Percentiles rank a stretch among this genome's conserved stretches.
Evolutionary conservation across 2,329 filamentous ascomycete genomes (phyloP).

Genomic region (Cercospora zeae-maydis): DNA sequence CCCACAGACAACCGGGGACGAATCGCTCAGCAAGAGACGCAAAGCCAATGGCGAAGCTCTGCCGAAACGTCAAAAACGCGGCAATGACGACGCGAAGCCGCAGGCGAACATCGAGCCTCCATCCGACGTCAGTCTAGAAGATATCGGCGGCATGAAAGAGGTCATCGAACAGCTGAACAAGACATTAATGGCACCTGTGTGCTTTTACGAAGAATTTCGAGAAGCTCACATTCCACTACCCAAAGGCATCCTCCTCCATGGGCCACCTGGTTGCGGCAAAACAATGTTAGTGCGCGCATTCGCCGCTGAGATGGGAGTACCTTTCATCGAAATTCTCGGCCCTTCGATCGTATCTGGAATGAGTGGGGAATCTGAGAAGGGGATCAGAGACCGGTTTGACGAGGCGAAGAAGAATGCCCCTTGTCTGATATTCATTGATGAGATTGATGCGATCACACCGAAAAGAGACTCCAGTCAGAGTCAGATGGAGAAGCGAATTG

Average conservation of each 20-base stretch:
- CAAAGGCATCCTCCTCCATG: conserved; percentile 73
- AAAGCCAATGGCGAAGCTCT: conserved; percentile 63
- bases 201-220: conserved; percentile 62
- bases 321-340: conserved; percentile 77
- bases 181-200: conserved; percentile 69
- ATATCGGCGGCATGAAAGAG: conserved; percentile 73
- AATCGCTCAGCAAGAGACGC: conserved; percentile 48
- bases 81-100: conserved; percentile 26
- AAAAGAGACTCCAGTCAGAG: conserved; percentile 79
- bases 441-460: conserved; percentile 86
- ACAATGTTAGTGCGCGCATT: conserved; percentile 79
- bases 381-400: conserved; percentile 79
- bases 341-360: conserved; percentile 80
- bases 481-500: conserved; percentile 86
- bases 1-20: conserved; percentile 24
- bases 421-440: conserved; percentile 85
- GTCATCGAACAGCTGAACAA: conserved; percentile 67
- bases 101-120: conserved; percentile 56
- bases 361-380: conserved; percentile 86
- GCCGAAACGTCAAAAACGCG: conserved; percentile 59
- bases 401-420: conserved; percentile 82
- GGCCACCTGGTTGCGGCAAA: conserved; percentile 81
- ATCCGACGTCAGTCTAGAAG: conserved; percentile 62
- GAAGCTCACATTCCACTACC: conserved; percentile 65
- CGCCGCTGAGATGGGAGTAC: conserved; percentile 69